Conservation (phyloP, 75 land plant species). For the Selaginella tamariscina region DNA sequence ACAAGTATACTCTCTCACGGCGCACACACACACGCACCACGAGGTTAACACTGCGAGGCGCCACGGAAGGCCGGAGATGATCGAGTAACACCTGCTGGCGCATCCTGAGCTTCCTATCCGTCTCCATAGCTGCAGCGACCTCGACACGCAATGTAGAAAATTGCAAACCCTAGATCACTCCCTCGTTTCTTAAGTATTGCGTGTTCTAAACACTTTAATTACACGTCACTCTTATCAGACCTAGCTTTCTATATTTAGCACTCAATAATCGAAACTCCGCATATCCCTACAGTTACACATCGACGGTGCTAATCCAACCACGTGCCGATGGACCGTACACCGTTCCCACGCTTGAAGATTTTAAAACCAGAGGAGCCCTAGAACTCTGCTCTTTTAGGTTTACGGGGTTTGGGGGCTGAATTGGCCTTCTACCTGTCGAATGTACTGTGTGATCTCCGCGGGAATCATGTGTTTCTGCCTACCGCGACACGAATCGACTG, state of each 20-base stretch:
- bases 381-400: too few species aligned
- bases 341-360: too few species aligned
- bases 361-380: too few species aligned
- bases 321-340: too few species aligned
- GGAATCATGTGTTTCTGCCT: background rate
- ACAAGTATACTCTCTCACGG: too few species aligned
- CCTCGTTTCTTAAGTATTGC: background rate
- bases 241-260: too few species aligned
- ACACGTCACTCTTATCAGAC: background rate
- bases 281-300: background rate
- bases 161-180: background rate
- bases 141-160: background rate
- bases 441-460: background rate
- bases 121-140: constrained; percentile 21
- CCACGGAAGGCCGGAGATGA: constrained; percentile 41
- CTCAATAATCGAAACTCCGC: too few species aligned
- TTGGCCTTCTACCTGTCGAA: background rate
- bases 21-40: constrained; percentile 23
- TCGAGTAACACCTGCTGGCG: constrained; percentile 57
- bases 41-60: constrained; percentile 9
- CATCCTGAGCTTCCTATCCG: constrained; percentile 43
- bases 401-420: background rate
- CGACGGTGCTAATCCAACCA: background rate
- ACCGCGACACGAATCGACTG: background rate
- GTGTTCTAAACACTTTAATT: background rate